Percentiles rank a stretch among this genome's conserved stretches.
Conservation (phyloP, 441 rosid genomes). For the Bocquillonia castaneifolia region DNA sequence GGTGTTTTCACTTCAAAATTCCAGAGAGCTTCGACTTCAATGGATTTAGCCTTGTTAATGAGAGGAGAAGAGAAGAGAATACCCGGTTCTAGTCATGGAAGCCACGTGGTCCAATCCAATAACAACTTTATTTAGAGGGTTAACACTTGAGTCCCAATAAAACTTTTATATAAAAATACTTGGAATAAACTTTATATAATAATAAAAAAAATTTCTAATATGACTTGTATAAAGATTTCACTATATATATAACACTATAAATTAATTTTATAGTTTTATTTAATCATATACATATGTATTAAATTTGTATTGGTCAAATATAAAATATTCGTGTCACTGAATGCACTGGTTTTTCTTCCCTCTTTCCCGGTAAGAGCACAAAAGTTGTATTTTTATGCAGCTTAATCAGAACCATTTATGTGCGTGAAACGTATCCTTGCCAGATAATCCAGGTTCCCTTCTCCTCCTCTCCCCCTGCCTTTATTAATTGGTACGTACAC, state of each 20-base stretch:
- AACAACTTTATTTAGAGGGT: conserved; percentile 20
- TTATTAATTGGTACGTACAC: not conserved
- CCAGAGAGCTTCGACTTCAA: conserved; percentile 23
- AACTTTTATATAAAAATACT: too few relatives aligned
- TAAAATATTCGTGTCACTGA: too few relatives aligned
- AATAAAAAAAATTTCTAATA: too few relatives aligned
- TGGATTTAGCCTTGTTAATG: too few relatives aligned
- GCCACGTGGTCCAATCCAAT: conserved; percentile 73
- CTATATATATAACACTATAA: too few relatives aligned
- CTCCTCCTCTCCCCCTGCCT: not conserved
- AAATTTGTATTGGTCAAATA: too few relatives aligned
- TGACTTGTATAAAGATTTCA: too few relatives aligned
- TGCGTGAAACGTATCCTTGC: conserved; percentile 32
- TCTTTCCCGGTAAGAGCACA: conserved; percentile 17
- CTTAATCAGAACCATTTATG: conserved; percentile 33
- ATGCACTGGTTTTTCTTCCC: too few relatives aligned
- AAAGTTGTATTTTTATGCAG: conserved; percentile 31
- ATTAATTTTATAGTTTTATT: too few relatives aligned
- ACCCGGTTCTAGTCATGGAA: conserved; percentile 22
- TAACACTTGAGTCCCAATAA: not conserved
- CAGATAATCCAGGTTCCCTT: conserved; percentile 22
- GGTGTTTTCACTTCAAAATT: conserved; percentile 53
- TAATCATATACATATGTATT: too few relatives aligned
- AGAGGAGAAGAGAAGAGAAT: conserved; percentile 22
- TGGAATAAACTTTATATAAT: not conserved